Evolutionary conservation across 805 yeast genomes (phyloP), one percentile per base, ranked within the genome.

Genomic region (Candida ulmi): DNA sequence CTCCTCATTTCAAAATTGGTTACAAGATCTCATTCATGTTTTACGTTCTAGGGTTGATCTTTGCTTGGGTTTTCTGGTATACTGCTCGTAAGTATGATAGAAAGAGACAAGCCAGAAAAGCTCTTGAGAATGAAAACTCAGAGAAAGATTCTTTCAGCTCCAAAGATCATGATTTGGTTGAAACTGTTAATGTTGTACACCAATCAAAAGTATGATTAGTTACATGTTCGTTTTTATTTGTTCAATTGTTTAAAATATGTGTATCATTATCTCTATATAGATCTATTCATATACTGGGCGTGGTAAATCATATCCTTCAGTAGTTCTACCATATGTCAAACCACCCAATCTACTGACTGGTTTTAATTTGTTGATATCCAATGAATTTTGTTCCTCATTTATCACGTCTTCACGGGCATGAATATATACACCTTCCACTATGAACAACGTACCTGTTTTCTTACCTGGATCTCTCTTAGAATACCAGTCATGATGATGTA

Each of bases 291-390:
- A 29, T 17, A 15, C 18, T 7, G 33, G 33, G 15, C 33, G 33
- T 8, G 5, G 9, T 4, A 30, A 13, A 17, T 45, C 45, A 34
- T 51, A 78, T 2, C 74, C 78, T 7, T 60, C 63, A 3, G 60
- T 50, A 6, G 66, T 56, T 36, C 79, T 63, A 6, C 67, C 65
- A 48, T 76, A 79, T 2, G 66, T 55, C 25, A 65, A 65, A 4
- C 76, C 78, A 9, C 76, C 84, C 21, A 78, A 60, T 41, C 86
- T 67, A 3, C 73, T 58, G 2, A 79, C 69, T 0, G 85, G 82
- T 51, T 64, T 69, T 43, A 74, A 60, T 51, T 73, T 76, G 3
- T 48, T 59, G 9, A 68, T 50, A 51, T 76, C 81, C 15, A 80
- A 39, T 4, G 33, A 32, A 37, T 62, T 65, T 24, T 49, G 40